phyloP scores from a whole-genome alignment of 371 early-diverging fungal genomes.

The Smittium culicis region DNA sequence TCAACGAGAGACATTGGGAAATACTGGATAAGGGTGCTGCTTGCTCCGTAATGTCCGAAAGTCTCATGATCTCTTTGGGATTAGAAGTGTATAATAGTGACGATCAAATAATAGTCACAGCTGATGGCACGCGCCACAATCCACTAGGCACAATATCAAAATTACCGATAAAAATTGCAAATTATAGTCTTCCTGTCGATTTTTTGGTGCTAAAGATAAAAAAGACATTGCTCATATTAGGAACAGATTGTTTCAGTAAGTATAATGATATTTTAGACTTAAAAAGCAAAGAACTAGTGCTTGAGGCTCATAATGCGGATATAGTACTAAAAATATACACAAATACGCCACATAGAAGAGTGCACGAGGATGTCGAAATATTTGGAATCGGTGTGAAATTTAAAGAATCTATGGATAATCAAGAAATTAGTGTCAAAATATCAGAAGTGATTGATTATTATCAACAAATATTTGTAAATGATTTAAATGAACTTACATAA shows the following conservation, averaged over 20 bases:
- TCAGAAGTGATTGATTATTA: not conserved
- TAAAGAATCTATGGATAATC: not conserved
- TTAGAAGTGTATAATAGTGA: not conserved
- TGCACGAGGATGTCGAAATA: not conserved
- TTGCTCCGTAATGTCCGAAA: not conserved
- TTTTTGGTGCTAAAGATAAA: not conserved
- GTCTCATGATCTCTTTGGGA: not conserved
- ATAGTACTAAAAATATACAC: not conserved
- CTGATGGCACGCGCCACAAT: not conserved
- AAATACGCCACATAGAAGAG: not conserved
- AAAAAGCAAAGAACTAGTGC: not conserved
- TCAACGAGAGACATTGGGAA: not conserved
- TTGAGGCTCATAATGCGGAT: not conserved
- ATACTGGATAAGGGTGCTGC: not conserved
- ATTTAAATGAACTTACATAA: not conserved
- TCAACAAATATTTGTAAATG: not conserved
- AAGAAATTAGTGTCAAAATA: not conserved
- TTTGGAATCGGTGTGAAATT: constrained; percentile 1
- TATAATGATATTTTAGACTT: not conserved
- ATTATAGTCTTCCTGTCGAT: constrained; percentile 3
- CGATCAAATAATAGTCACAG: constrained; percentile 4
- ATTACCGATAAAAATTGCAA: constrained; percentile 1
- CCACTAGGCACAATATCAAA: not conserved
- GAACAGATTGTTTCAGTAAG: not conserved
- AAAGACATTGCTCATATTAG: not conserved